Base-by-base conservation (phyloP, 331 rosid species). In the Malus hybrid region DNA sequence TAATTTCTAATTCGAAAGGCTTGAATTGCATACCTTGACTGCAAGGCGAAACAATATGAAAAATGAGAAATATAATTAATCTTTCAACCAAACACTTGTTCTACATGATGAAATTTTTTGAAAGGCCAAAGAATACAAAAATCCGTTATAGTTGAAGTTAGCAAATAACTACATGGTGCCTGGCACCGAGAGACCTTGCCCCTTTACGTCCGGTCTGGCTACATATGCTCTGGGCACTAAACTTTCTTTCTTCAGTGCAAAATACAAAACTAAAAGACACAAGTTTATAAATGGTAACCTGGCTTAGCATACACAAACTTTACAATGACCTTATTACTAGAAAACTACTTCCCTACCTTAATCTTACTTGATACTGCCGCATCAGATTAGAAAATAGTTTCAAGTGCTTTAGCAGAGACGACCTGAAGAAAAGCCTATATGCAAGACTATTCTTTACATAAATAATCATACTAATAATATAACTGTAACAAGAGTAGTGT, bases 1-100 rank as follows among this genome's bases (percentile, higher is more conserved):
- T 82, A 87, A 71, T 93, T 91, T 85, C 90, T 92, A 82, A 91
- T 61, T 84, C 95, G 76, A 78, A 90, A 85, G 76, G 96, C 87
- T 67, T 91, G 96, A 72, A 93, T 79, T 75, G 89, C 96, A 79
- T 87, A 90, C 65, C 76, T 77, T 73, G 95, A 87, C 83, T 90
- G 97, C 79, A 91, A 84, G 71, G 22, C 19, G 93, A 90, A 80
- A 97, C 98, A 90, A 78, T 48, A 64, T 56, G 67, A 75, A 87
- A 27, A 72, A 55, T 3, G 15, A 9, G 56, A 70, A 63, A 70
- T n/a, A 8, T 19, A 52, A 22, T 32, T 16, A 15, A 11, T 39
- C 62, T 34, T 32, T 20, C 39, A 31, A 24, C 60, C 24, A 63
- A n/a, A 55, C 54, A 52, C 10, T 80, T 70, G 24, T 19, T 10